phyloP scores from a whole-genome alignment of 495 filamentous ascomycete genomes.

The Trichocladium uniseriatum region DNA sequence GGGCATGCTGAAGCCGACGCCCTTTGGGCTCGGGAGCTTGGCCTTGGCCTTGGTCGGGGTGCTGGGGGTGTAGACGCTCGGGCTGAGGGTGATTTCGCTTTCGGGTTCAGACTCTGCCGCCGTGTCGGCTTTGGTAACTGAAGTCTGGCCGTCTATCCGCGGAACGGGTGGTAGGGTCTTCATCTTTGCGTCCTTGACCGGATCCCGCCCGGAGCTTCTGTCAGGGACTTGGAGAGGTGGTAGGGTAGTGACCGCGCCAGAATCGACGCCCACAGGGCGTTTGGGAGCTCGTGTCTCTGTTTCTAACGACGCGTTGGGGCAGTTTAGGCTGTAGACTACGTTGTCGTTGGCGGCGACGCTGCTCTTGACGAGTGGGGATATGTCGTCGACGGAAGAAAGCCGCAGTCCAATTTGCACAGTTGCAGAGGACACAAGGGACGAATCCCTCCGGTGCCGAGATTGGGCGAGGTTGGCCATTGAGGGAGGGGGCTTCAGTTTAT shows the following conservation, averaged over 20 bases:
- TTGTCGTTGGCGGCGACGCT: conserved; percentile 15
- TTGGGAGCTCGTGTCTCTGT: conserved; percentile 12
- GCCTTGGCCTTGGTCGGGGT: conserved; percentile 35
- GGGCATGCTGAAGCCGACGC: conserved; percentile 33
- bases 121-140: neutral
- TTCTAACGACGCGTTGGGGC: conserved; percentile 16
- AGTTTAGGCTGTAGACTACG: conserved; percentile 29
- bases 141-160: conserved; percentile 2
- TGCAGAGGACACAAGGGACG: conserved; percentile 37
- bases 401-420: conserved; percentile 43
- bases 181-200: conserved; percentile 26
- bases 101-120: too few species aligned
- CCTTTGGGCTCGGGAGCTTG: conserved; percentile 36
- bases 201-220: conserved; percentile 15
- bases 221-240: neutral
- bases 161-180: conserved; percentile 31
- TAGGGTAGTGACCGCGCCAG: conserved; percentile 4
- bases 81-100: conserved; percentile 27
- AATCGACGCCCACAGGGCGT: conserved; percentile 24
- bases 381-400: conserved; percentile 38
- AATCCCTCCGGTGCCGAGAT: conserved; percentile 33
- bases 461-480: conserved; percentile 26
- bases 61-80: conserved; percentile 33
- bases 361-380: conserved; percentile 21
- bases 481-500: conserved; percentile 34